Conservation (phyloP, 2,329 filamentous ascomycete species). For the Herpotrichia juniperi region DNA sequence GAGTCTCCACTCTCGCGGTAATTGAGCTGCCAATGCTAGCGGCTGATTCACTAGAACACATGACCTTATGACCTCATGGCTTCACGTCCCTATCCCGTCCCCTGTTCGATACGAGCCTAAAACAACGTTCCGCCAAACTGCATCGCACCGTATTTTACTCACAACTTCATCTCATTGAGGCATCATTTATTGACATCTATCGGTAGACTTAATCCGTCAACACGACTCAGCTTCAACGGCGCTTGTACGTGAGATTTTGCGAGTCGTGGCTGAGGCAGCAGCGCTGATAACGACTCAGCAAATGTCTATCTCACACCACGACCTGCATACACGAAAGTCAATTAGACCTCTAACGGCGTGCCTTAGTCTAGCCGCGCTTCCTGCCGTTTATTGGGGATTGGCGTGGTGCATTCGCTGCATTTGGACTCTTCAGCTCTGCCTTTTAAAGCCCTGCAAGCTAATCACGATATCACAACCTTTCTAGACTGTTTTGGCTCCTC, state of each 20-base stretch:
- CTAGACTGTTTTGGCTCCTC: neutral
- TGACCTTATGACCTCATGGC: conserved; percentile 8
- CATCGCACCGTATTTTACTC: too few relatives aligned
- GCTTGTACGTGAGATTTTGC: neutral
- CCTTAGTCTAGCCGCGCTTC: conserved; percentile 5
- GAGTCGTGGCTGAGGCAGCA: neutral
- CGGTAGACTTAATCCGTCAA: too few relatives aligned
- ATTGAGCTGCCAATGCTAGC: too few relatives aligned
- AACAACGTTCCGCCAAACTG: conserved; percentile 10
- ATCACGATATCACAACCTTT: neutral
- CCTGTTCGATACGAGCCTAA: conserved; percentile 11
- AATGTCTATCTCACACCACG: conserved; percentile 8
- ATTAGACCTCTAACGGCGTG: neutral
- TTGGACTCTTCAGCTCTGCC: neutral
- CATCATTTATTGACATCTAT: neutral
- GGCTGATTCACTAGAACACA: too few relatives aligned
- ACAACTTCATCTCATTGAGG: too few relatives aligned
- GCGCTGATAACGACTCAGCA: conserved; percentile 11
- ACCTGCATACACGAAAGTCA: conserved; percentile 13
- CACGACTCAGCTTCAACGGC: conserved; percentile 9
- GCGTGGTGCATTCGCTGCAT: conserved; percentile 1
- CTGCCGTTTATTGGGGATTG: conserved; percentile 10
- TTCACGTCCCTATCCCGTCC: neutral
- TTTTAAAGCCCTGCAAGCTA: neutral
- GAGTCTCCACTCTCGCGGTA: too few relatives aligned